Evolutionary conservation across 345 rosid genomes (phyloP).

Genomic region (Gynandropsis gynandra): DNA sequence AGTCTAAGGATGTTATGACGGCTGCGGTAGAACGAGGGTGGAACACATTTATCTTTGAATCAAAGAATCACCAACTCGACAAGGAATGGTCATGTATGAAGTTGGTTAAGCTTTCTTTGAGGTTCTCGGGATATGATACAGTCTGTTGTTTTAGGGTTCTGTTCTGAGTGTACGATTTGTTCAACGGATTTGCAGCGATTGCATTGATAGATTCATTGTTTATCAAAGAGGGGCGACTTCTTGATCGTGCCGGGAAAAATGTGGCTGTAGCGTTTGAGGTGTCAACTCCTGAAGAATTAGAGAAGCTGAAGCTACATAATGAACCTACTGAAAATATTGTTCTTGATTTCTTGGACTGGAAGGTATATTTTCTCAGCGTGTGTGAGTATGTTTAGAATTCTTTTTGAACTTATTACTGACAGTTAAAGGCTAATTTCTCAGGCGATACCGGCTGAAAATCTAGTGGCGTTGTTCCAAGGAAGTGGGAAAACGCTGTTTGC

Average conservation of each 20-base stretch:
- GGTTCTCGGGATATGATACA: not conserved
- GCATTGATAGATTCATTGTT: constrained; percentile 58
- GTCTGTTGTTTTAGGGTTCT: constrained; percentile 10
- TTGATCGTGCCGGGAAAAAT: constrained; percentile 33
- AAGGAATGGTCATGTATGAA: constrained; percentile 67
- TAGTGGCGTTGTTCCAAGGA: constrained; percentile 77
- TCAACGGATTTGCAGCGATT: constrained; percentile 42
- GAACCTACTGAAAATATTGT: constrained; percentile 41
- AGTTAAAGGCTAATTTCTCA: constrained; percentile 15
- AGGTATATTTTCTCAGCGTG: constrained; percentile 36
- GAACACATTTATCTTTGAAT: constrained; percentile 67
- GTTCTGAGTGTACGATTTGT: not conserved
- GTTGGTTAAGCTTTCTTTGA: constrained; percentile 8
- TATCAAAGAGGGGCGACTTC: constrained; percentile 40
- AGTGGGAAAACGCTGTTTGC: constrained; percentile 67
- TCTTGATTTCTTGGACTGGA: constrained; percentile 67
- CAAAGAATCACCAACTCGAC: constrained; percentile 41
- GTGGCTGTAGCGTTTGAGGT: constrained; percentile 49
- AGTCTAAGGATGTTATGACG: constrained; percentile 66
- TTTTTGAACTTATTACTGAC: constrained; percentile 1
- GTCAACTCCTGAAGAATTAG: constrained; percentile 54
- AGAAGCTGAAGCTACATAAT: constrained; percentile 44
- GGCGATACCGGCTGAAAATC: constrained; percentile 86
- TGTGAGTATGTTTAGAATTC: not conserved
- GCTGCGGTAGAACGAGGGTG: constrained; percentile 86